Evolutionary conservation across 352 stramenopile species (phyloP).

Genomic region (Pilasporangium apinafurcum): DNA sequence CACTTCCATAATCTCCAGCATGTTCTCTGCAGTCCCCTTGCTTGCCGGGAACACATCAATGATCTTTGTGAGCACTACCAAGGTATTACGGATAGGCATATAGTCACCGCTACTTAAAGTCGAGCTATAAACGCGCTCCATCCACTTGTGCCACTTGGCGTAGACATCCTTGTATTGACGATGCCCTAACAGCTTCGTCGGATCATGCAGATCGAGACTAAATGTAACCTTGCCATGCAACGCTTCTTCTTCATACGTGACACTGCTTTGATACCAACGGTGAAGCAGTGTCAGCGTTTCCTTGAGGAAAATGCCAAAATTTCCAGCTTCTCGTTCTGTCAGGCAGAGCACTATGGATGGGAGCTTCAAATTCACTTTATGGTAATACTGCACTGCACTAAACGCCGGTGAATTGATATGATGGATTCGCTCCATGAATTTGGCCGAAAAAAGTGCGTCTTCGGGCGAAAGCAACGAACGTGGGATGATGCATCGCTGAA

Average conservation of each 20-base stretch:
- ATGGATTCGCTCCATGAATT: slow-evolving; percentile 83
- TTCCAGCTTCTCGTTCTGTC: slow-evolving; percentile 78
- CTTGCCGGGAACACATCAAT: slow-evolving; percentile 80
- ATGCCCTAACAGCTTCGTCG: slow-evolving; percentile 47
- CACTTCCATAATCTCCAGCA: slow-evolving; percentile 59
- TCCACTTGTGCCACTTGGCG: slow-evolving; percentile 64
- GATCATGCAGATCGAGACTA: slow-evolving; percentile 62
- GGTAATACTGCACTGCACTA: slow-evolving; percentile 77
- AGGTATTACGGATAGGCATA: slow-evolving; percentile 81
- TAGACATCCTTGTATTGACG: slow-evolving; percentile 76
- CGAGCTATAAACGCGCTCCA: slow-evolving; percentile 56
- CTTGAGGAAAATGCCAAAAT: slow-evolving; percentile 84
- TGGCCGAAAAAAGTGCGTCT: slow-evolving; percentile 78
- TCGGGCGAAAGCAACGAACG: slow-evolving; percentile 74
- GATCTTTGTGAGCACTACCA: slow-evolving; percentile 85
- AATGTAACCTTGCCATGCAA: slow-evolving; percentile 69
- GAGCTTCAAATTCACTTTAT: slow-evolving; percentile 72
- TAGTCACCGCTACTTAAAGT: slow-evolving; percentile 65
- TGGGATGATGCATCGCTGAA: slow-evolving; percentile 78
- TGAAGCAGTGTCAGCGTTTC: slow-evolving; percentile 65
- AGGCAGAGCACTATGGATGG: slow-evolving; percentile 74
- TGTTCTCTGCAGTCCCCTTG: slow-evolving; percentile 42
- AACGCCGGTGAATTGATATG: slow-evolving; percentile 64
- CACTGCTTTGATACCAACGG: slow-evolving; percentile 75
- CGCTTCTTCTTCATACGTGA: slow-evolving; percentile 75